Base-by-base conservation (phyloP, 441 rosid genomes). In the Rhodomyrtus psidioides region DNA sequence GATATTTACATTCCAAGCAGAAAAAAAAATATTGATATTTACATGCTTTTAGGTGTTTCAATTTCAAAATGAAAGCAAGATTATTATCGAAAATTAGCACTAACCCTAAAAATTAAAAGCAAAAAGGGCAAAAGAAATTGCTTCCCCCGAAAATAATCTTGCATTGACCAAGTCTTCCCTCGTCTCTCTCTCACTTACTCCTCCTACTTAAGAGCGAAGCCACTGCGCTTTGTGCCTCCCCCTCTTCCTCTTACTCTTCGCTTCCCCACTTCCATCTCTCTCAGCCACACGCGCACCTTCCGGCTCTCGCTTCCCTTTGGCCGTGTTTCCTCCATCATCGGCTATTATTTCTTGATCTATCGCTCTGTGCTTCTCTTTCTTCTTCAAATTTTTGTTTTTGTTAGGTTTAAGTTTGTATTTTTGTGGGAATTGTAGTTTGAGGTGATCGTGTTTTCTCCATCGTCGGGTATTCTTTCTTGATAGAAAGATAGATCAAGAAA, bases 211-310 rank as follows among this genome's bases (percentile, higher is more conserved):
- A 39, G 13, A 0, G 16, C 19, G 19, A 1, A 34, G 13, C 2
- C 10, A 0, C 26, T 1, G 28, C 8, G 0, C 1, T 1, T 54
- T 0, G 6, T 0, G 0, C 0, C 24, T 17, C 26, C 6, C 16
- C n/a, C 0, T 12, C 79, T 10, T 7, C 51, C 2, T 12, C 79
- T 5, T 24, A 9, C 1, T 34, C 34, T 34, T 2, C 34, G 34
- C 34, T 16, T 5, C 9, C 76, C 76, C 76, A 0, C 23, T 4
- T 10, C 5, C 79, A 3, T 30, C 46, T 9, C 24, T 16, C 15
- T 34, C 12, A 2, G 9, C 24, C n/a, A n/a, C 44, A 0, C 2
- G 75, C 44, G 44, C 26, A 8, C 7, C 7, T 4, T 44, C 75
- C 1, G 0, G 39, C 79, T 70, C 79, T 70, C n/a, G 79, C 49